Evolutionary conservation across 2,329 filamentous ascomycete genomes (phyloP).

Genomic region (Acrodontium crateriforme): DNA sequence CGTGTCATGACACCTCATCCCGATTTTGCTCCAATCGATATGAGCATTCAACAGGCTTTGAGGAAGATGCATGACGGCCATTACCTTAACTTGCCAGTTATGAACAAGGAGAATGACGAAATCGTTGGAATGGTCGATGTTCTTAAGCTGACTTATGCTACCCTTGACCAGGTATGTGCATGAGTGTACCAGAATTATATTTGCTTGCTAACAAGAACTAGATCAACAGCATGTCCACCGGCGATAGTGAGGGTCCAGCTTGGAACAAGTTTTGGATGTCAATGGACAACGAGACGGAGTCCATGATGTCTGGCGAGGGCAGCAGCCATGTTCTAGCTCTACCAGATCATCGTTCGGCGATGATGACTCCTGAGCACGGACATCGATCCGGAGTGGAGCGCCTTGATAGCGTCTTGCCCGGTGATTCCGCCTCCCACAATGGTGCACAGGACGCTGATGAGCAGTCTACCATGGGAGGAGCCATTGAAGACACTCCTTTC

Average conservation of each 20-base stretch:
- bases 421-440: constrained; percentile 87
- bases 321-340: constrained; percentile 56
- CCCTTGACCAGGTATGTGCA: constrained; percentile 68
- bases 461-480: constrained; percentile 48
- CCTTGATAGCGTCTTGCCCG: constrained; percentile 75
- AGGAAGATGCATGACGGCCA: constrained; percentile 99
- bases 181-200: too few species aligned
- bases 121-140: constrained; percentile 99
- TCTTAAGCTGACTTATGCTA: constrained; percentile 94
- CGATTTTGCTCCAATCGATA: constrained; percentile 95
- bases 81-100: constrained; percentile 94
- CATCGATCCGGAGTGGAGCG: constrained; percentile 48
- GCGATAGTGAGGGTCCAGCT: constrained; percentile 83
- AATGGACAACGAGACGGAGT: constrained; percentile 87
- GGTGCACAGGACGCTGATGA: constrained; percentile 61
- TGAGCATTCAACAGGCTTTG: constrained; percentile 95
- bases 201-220: constrained; percentile 24
- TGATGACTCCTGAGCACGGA: constrained; percentile 63
- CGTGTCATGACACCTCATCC: constrained; percentile 98
- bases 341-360: constrained; percentile 50
- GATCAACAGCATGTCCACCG: constrained; percentile 81
- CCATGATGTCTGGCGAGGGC: constrained; percentile 84
- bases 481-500: constrained; percentile 62
- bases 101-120: constrained; percentile 82
- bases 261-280: constrained; percentile 99